Base-by-base conservation (phyloP, 306 rosid species). In the Crataegus laevigata region DNA sequence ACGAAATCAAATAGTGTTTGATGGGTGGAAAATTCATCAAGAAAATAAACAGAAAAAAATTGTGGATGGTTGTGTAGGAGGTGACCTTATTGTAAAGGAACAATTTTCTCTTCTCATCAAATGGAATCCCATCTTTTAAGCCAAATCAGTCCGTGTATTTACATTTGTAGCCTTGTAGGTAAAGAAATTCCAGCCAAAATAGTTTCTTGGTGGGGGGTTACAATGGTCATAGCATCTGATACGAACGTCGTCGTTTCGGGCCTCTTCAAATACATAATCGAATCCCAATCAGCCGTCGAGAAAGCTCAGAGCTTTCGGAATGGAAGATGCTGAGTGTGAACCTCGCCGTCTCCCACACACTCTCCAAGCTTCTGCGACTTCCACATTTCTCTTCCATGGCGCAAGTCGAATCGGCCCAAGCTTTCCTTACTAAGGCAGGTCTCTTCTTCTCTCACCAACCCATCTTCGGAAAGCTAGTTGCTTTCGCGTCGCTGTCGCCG, bases 401-500 rank as follows among this genome's bases (percentile, higher is more conserved):
- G 74, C 80, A 85, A 77, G 47, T 87, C 38, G 84, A 78, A 73
- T 81, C 81, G 34, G 70, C 75, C 60, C 92, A 88, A 73, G 89
- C 86, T 21, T 24, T 83, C 3, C 57, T 89, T 78, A 75, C 84
- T 80, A 91, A 87, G 78, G 24, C 82, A 5, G 89, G 92, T 25
- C 66, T 87, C 66, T 78, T 64, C 57, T 81, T 47, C 43, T 21
- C 73, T 18, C 78, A 80, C 58, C 3, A 54, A 38, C 70, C 79
- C 10, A 22, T 84, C 19, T 36, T 79, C 29, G 21, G 86, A 1
- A 86, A 84, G 77, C 77, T 89, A 43, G 73, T 86, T 15, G 17
- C 76, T 6, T 87, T 83, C 69, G 82, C 88, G 0, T 85, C 94
- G 10, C 76, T 87, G 58, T 86, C 89, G 66, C 87, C 94, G 3